Evolutionary conservation across 148 eudicot species (phyloP), one percentile per base, ranked within the genome.

Genomic region (Dianthus caryophyllus): DNA sequence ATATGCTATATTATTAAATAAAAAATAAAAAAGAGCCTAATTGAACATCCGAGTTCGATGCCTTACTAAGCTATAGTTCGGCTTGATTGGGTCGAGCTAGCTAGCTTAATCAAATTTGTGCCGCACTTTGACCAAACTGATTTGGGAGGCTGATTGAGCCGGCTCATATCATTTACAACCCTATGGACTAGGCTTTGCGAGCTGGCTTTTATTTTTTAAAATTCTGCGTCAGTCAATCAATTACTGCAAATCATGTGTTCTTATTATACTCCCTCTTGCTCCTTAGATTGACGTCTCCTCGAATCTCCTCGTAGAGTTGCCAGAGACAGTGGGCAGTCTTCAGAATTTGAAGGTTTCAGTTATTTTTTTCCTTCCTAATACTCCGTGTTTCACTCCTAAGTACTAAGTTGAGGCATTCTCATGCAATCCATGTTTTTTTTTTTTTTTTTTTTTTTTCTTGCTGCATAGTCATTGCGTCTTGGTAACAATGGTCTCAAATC

Each of bases 261-360:
- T 44, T 53, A 30, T 54, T 55, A 66, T 25, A 29, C 56, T 29
- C 56, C 56, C 61, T 71, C 41, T 73, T 54, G 52, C 10, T 17
- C 60, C 46, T 69, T 78, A 95, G 97, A 86, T 91, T 76, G 94
- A 90, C 83, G 79, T 95, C 65, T 90, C 96, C 64, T 84, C 89
- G 29, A 95, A 95, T 88, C 89, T 88, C 64, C 81, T 95, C 6
- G 65, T 69, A 30, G 87, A 85, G 64, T 75, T 95, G 73, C 99
- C 96, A 18, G 88, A 78, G 50, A 69, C 93, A 63, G 30, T 95
- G 65, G 83, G 97, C 73, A 80, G 76, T 53, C 76, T 95, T 47
- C 79, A 71, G 48, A 77, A 82, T 59, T 81, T 95, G 72, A 90
- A 87, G 99, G 99, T 90, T 60, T 58, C 14, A 27, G 10, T 33